phyloP scores from a whole-genome alignment of 371 early-diverging fungal genomes.

The Paraphysoderma sedebokerense region DNA sequence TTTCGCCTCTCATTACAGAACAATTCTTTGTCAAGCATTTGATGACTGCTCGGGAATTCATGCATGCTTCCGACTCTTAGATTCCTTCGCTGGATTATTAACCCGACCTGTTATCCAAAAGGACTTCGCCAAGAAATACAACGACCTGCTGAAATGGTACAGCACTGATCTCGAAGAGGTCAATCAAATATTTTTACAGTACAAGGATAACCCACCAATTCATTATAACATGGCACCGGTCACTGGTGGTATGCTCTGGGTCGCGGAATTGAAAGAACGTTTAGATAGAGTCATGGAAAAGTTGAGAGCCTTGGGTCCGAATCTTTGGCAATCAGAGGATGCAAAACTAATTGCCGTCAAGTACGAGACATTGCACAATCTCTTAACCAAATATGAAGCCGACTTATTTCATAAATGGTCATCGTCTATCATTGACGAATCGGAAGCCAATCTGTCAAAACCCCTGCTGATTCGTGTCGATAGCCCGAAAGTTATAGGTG shows the following conservation, averaged over 20 bases:
- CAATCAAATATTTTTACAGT: slow-evolving; percentile 17
- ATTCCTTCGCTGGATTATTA: slow-evolving; percentile 32
- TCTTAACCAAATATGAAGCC: slow-evolving; percentile 21
- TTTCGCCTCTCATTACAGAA: slow-evolving; percentile 7
- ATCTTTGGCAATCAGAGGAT: slow-evolving; percentile 26
- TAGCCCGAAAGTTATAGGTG: slow-evolving; percentile 1
- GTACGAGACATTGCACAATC: slow-evolving; percentile 16
- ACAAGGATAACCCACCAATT: slow-evolving; percentile 28
- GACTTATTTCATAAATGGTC: slow-evolving; percentile 24
- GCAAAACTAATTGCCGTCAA: slow-evolving; percentile 21
- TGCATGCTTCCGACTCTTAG: slow-evolving; percentile 33
- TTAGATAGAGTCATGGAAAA: slow-evolving; percentile 31
- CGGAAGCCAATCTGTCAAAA: slow-evolving; percentile 32
- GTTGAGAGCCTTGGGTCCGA: slow-evolving; percentile 29
- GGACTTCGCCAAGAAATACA: slow-evolving; percentile 34
- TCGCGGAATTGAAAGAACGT: slow-evolving; percentile 31
- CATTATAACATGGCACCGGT: slow-evolving; percentile 44
- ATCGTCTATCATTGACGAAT: slow-evolving; percentile 27
- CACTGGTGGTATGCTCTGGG: slow-evolving; percentile 35
- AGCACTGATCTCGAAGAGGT: slow-evolving; percentile 31
- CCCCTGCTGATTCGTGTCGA: slow-evolving; percentile 20
- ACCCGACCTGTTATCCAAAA: slow-evolving; percentile 24
- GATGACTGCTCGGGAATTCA: slow-evolving; percentile 34
- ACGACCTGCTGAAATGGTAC: slow-evolving; percentile 23
- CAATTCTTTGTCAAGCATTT: slow-evolving; percentile 34